phyloP scores from a whole-genome alignment of 1,139 yeast genomes.

The Geotrichum klebahnii region DNA sequence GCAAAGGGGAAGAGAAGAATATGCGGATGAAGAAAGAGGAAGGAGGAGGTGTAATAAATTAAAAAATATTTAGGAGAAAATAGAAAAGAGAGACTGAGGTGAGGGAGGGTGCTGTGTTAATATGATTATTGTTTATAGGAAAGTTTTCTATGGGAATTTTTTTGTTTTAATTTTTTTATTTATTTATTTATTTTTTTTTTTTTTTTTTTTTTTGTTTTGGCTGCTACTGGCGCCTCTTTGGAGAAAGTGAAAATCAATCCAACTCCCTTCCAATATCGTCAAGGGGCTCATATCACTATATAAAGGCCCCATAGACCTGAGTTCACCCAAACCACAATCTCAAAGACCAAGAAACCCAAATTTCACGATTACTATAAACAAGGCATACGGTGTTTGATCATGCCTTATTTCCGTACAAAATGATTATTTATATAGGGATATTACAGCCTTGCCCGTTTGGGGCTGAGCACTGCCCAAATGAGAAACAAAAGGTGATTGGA shows the following conservation, averaged over 20 bases:
- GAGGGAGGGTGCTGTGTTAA: not conserved
- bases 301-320: no score
- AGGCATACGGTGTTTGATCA: no score
- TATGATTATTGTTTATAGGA: not conserved
- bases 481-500: no score
- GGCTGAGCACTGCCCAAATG: no score
- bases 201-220: not conserved
- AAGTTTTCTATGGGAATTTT: not conserved
- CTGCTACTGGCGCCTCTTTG: not conserved
- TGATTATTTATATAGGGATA: no score
- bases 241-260: no score
- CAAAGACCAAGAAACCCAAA: no score
- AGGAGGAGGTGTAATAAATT: not conserved
- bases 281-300: no score
- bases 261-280: not conserved
- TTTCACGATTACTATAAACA: no score
- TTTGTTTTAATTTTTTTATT: not conserved
- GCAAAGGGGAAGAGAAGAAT: not conserved
- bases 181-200: not conserved
- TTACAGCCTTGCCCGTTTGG: no score
- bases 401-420: no score
- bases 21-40: not conserved
- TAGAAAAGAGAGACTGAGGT: conserved; percentile 3
- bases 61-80: not conserved
- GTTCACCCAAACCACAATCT: no score